These are phyloP conservation scores for Pseudogymnoascus sp. DNA, from an alignment of 2,329 filamentous ascomycete genomes.

Conservation along the genomic window DNA sequence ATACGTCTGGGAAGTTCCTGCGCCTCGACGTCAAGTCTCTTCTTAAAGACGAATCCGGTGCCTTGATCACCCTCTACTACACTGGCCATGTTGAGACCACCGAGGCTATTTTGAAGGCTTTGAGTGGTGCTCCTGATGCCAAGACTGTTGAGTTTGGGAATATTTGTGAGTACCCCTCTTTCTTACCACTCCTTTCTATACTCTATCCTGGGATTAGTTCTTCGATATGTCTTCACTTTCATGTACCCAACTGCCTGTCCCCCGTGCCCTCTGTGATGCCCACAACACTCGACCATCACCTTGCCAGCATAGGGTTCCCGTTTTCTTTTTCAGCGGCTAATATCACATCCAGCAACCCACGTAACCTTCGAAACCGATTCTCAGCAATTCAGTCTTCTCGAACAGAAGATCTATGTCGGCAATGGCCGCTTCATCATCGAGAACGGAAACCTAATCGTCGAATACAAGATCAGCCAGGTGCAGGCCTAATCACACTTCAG, in stretches of 20 bases:
- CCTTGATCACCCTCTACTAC: constrained; percentile 32
- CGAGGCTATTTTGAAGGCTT: constrained; percentile 28
- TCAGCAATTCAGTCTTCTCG: constrained; percentile 29
- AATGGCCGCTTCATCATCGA: constrained; percentile 35
- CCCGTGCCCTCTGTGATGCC: not conserved
- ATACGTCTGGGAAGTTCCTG: constrained; percentile 30
- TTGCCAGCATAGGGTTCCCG: too few relatives aligned
- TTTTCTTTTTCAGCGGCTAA: not conserved
- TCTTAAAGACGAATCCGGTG: constrained; percentile 30
- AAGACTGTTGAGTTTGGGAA: constrained; percentile 34
- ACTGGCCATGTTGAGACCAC: constrained; percentile 32
- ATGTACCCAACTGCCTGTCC: too few relatives aligned
- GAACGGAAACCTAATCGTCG: constrained; percentile 30
- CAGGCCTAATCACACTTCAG: not conserved
- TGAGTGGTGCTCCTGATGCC: constrained; percentile 29
- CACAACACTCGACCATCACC: too few relatives aligned
- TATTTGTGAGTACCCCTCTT: constrained; percentile 32
- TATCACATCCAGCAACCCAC: constrained; percentile 27
- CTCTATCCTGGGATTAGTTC: too few relatives aligned
- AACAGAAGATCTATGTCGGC: constrained; percentile 34
- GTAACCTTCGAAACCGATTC: constrained; percentile 33
- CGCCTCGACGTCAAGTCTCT: constrained; percentile 33
- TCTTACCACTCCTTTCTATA: too few relatives aligned
- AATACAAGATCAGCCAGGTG: constrained; percentile 37
- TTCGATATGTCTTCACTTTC: too few relatives aligned